These are phyloP conservation scores for Pelargonium hybrid DNA, from an alignment of 441 rosid species.

Conservation along the genomic window DNA sequence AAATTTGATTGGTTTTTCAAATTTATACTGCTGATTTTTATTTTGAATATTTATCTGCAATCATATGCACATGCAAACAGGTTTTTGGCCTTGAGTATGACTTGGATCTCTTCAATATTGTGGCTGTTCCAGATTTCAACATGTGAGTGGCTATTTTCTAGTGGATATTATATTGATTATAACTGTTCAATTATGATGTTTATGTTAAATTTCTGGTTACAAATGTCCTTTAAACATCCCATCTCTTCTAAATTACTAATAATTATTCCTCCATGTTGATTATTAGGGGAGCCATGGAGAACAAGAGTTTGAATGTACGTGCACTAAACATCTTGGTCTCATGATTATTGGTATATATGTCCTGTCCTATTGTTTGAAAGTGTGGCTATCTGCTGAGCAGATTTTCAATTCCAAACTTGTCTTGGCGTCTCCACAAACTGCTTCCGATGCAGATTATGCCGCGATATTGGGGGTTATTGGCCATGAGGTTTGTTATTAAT, in stretches of 20 bases:
- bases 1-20: neutral
- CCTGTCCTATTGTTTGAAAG: conserved; percentile 11
- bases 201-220: neutral
- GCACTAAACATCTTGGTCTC: conserved; percentile 11
- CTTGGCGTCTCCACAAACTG: conserved; percentile 96
- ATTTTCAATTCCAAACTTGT: conserved; percentile 94
- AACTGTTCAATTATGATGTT: neutral
- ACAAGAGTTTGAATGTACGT: conserved; percentile 88
- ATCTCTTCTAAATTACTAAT: conserved; percentile 1
- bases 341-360: neutral
- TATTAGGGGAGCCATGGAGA: conserved; percentile 98
- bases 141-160: conserved; percentile 45
- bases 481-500: conserved; percentile 61
- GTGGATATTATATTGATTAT: neutral
- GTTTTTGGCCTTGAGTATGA: conserved; percentile 96
- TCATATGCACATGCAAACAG: conserved; percentile 27
- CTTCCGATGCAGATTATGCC: conserved; percentile 86
- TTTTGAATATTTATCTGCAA: conserved; percentile 9
- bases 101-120: conserved; percentile 92
- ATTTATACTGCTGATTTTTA: conserved; percentile 10
- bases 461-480: conserved; percentile 95
- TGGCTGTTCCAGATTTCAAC: conserved; percentile 94
- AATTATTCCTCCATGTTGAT: conserved; percentile 18
- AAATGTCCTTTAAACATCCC: neutral
- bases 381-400: conserved; percentile 34